A percentile compares a stretch with the other conserved stretches of the same genome.
These are phyloP conservation scores for Penicillium waksmanii DNA, from an alignment of 495 filamentous ascomycete species.

Conservation along the genomic window DNA sequence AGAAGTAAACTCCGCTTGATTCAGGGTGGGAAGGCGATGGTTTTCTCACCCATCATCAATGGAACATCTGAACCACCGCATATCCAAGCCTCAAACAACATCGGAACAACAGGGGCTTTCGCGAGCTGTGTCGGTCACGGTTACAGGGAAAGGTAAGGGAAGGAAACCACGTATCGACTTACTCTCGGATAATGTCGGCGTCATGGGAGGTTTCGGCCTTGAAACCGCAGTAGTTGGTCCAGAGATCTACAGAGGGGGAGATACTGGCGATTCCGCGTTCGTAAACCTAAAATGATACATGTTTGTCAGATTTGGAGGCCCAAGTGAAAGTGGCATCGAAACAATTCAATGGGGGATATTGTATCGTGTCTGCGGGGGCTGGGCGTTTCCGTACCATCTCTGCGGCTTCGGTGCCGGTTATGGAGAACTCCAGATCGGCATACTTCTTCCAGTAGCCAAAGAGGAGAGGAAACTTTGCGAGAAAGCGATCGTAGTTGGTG, in stretches of 20 bases:
- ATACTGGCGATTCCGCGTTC: constrained; percentile 95
- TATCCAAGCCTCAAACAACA: constrained; percentile 35
- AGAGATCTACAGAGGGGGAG: constrained; percentile 89
- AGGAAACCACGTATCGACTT: constrained; percentile 81
- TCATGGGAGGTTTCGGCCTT: constrained; percentile 97
- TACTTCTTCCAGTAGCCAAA: constrained; percentile 99
- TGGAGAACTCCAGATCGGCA: constrained; percentile 95
- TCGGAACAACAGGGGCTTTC: constrained; percentile 38
- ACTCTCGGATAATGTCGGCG: constrained; percentile 96
- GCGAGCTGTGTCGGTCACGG: constrained; percentile 47
- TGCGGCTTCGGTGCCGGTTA: constrained; percentile 94
- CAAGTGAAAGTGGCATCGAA: too few species aligned
- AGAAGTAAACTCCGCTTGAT: constrained; percentile 54
- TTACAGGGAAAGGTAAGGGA: constrained; percentile 50
- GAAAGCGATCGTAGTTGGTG: constrained; percentile 86
- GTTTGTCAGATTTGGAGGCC: not conserved
- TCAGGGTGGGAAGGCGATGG: constrained; percentile 45
- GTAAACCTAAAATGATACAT: constrained; percentile 67
- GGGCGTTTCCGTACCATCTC: constrained; percentile 74
- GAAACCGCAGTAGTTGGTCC: constrained; percentile 96
- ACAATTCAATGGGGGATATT: too few species aligned
- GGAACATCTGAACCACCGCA: constrained; percentile 33
- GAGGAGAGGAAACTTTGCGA: constrained; percentile 92
- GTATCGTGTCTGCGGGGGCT: not conserved
- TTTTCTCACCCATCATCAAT: constrained; percentile 59